Conservation (phyloP, 441 rosid genomes). For the Kokia cookei region DNA sequence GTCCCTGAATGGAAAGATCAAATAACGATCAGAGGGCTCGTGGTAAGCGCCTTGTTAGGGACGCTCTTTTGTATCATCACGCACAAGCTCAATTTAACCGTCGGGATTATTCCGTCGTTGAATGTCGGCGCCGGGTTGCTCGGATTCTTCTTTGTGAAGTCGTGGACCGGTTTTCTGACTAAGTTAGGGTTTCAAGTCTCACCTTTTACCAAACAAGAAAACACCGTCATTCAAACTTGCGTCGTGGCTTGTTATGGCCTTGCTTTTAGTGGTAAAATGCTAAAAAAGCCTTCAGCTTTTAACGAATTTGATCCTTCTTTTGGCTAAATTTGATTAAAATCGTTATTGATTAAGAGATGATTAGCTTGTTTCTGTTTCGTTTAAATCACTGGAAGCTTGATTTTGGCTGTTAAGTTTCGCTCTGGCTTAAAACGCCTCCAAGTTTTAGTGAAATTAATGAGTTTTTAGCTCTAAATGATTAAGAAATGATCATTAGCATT, state of each 20-base stretch:
- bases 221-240: slow-evolving; percentile 84
- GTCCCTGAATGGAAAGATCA: slow-evolving; percentile 87
- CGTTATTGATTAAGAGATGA: background rate
- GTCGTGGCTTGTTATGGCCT: slow-evolving; percentile 95
- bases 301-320: background rate
- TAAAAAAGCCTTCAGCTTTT: background rate
- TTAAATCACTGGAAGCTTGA: background rate
- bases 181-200: slow-evolving; percentile 48
- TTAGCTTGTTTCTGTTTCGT: background rate
- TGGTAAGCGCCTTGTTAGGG: slow-evolving; percentile 64
- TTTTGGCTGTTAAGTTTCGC: background rate
- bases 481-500: background rate
- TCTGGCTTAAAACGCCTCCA: no score
- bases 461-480: background rate
- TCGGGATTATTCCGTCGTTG: slow-evolving; percentile 84
- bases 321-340: background rate
- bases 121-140: slow-evolving; percentile 86
- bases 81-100: slow-evolving; percentile 83
- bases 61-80: slow-evolving; percentile 77
- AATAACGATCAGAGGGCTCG: slow-evolving; percentile 70
- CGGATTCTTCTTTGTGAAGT: slow-evolving; percentile 83
- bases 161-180: slow-evolving; percentile 72
- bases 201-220: slow-evolving; percentile 84
- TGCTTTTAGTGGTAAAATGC: slow-evolving; percentile 62
- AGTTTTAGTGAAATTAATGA: no score